phyloP scores from a whole-genome alignment of 1,284 basidiomycete species.

The Pseudozyma sp. region DNA sequence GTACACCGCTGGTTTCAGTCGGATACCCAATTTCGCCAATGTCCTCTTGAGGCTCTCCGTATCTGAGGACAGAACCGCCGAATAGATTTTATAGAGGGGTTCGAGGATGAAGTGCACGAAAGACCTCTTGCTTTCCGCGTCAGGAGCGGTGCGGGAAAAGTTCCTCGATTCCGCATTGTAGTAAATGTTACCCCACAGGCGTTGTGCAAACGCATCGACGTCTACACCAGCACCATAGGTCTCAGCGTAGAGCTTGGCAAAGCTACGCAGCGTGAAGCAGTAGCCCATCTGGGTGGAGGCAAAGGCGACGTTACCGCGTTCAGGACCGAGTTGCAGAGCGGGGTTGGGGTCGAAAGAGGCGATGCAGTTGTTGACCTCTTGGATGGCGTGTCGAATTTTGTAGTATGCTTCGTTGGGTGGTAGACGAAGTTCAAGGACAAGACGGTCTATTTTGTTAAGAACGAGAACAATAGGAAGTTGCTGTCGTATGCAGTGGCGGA shows the following conservation, averaged over 20 bases:
- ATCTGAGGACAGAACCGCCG: slow-evolving; percentile 89
- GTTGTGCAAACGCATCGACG: slow-evolving; percentile 76
- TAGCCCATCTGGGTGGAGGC: slow-evolving; percentile 96
- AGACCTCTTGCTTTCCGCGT: slow-evolving; percentile 83
- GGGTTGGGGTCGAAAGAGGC: slow-evolving; percentile 90
- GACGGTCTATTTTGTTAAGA: slow-evolving; percentile 96
- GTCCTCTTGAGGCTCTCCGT: slow-evolving; percentile 84
- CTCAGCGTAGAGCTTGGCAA: slow-evolving; percentile 96
- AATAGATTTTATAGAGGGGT: slow-evolving; percentile 97
- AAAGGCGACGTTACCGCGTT: slow-evolving; percentile 96
- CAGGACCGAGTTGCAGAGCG: slow-evolving; percentile 86
- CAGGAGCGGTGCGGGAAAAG: slow-evolving; percentile 85
- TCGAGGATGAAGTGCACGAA: slow-evolving; percentile 98
- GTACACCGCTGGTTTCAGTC: slow-evolving; percentile 90
- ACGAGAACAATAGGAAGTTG: slow-evolving; percentile 90
- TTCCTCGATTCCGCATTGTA: slow-evolving; percentile 84
- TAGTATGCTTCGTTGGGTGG: slow-evolving; percentile 97
- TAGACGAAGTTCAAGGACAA: slow-evolving; percentile 94
- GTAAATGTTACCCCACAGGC: slow-evolving; percentile 99
- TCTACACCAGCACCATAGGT: slow-evolving; percentile 76
- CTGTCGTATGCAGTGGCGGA: slow-evolving; percentile 65
- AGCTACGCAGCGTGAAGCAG: slow-evolving; percentile 94
- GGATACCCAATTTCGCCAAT: slow-evolving; percentile 82
- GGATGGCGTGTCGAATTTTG: slow-evolving; percentile 98
- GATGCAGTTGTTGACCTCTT: slow-evolving; percentile 86